Evolutionary conservation across 495 filamentous ascomycete species (phyloP).

Genomic region (Penicillium robsamsonii): DNA sequence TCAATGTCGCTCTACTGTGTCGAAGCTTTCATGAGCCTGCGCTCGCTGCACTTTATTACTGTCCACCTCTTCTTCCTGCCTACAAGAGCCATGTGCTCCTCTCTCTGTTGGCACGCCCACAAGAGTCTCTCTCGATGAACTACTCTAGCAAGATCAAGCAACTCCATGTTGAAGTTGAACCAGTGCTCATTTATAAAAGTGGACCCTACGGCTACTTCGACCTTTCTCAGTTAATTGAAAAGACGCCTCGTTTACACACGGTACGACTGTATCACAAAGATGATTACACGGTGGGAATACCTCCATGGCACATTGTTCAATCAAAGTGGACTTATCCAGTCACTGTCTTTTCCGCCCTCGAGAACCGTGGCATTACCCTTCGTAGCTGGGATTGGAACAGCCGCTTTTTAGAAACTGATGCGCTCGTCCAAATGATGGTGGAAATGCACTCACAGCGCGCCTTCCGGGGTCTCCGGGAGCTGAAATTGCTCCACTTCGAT

Average conservation of each 20-base stretch:
- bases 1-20: slow-evolving; percentile 59
- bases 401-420: slow-evolving; percentile 53
- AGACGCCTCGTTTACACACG: slow-evolving; percentile 41
- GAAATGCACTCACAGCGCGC: slow-evolving; percentile 53
- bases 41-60: slow-evolving; percentile 67
- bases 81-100: slow-evolving; percentile 49
- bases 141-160: slow-evolving; percentile 69
- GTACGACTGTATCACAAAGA: slow-evolving; percentile 42
- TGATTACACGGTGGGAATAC: slow-evolving; percentile 34
- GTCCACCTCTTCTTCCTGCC: slow-evolving; percentile 59
- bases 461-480: slow-evolving; percentile 58
- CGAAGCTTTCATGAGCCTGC: slow-evolving; percentile 70
- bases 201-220: slow-evolving; percentile 50
- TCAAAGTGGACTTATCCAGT: slow-evolving; percentile 64
- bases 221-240: slow-evolving; percentile 39
- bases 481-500: slow-evolving; percentile 64
- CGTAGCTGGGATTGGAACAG: slow-evolving; percentile 77
- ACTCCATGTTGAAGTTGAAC: slow-evolving; percentile 62
- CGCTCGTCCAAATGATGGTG: slow-evolving; percentile 50
- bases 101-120: slow-evolving; percentile 44
- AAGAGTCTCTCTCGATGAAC: slow-evolving; percentile 42
- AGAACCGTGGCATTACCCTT: slow-evolving; percentile 47
- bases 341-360: slow-evolving; percentile 56
- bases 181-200: slow-evolving; percentile 42
- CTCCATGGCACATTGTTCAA: slow-evolving; percentile 23